These are phyloP conservation scores for Climacium dendroides DNA, from an alignment of 225 moss, liverwort and hornwort species.

Conservation along the genomic window DNA sequence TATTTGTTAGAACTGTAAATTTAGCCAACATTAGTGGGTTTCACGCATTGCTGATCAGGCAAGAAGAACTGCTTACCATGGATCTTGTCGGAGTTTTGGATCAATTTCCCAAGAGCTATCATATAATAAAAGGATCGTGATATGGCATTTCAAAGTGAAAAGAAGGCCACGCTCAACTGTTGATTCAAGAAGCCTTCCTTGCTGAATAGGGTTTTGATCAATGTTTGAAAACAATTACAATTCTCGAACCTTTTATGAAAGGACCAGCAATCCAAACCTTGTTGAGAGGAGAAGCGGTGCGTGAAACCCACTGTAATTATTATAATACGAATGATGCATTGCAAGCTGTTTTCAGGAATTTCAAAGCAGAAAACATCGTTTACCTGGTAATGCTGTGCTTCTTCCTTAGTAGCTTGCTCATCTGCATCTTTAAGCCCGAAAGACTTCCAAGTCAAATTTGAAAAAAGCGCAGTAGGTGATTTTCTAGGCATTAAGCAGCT, in stretches of 20 bases:
- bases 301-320: neutral
- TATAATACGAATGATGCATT: neutral
- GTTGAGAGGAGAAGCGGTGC: neutral
- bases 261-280: neutral
- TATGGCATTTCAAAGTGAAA: neutral
- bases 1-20: neutral
- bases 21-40: neutral
- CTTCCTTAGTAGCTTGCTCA: neutral
- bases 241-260: neutral
- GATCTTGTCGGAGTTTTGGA: neutral
- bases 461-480: neutral
- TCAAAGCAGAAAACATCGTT: neutral
- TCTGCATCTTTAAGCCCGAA: neutral
- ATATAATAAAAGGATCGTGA: neutral
- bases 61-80: neutral
- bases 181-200: neutral
- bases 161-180: neutral
- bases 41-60: neutral
- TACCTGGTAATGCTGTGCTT: neutral
- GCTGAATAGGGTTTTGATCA: neutral
- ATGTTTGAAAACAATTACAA: neutral
- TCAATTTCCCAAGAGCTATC: no score
- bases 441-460: neutral
- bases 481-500: neutral
- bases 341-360: neutral